Evolutionary conservation across 371 early-diverging fungal species (phyloP).

Genomic region (Furculomyces boomerangus): DNA sequence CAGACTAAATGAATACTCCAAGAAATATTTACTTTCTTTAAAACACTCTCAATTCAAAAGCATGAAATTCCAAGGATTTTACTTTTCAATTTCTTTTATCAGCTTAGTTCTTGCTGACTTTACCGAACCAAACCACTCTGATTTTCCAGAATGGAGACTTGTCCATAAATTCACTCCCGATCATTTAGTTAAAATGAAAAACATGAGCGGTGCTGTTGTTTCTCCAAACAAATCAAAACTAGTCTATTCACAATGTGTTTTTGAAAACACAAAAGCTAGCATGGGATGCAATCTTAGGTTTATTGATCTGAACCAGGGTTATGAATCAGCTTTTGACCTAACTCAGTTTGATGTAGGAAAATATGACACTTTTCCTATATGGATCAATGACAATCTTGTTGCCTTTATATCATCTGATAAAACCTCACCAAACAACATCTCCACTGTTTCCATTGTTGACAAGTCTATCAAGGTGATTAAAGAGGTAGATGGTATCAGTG

Average conservation of each 20-base stretch:
- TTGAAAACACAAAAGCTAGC: conserved; percentile 14
- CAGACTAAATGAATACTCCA: too few relatives aligned
- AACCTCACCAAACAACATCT: conserved; percentile 8
- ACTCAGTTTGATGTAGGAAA: conserved; percentile 6
- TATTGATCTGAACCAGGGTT: conserved; percentile 3
- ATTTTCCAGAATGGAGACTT: not conserved
- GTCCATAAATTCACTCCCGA: conserved; percentile 11
- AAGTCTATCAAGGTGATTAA: conserved; percentile 6
- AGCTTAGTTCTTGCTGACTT: not conserved
- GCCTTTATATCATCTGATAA: conserved; percentile 4
- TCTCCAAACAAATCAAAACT: conserved; percentile 10
- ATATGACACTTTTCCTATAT: conserved; percentile 1
- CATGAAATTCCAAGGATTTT: too few relatives aligned
- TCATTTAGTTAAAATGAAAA: conserved; percentile 17
- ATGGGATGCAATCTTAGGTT: conserved; percentile 11
- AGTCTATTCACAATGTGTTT: conserved; percentile 15
- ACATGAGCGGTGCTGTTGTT: conserved; percentile 8
- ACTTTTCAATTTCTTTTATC: too few relatives aligned
- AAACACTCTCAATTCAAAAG: too few relatives aligned
- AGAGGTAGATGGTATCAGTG: conserved; percentile 10
- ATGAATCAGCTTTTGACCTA: conserved; percentile 1
- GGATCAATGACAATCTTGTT: not conserved
- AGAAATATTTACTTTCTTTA: too few relatives aligned
- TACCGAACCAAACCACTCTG: not conserved
- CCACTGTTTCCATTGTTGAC: conserved; percentile 9